A percentile compares a stretch with the other conserved stretches of the same genome.
These are phyloP conservation scores for Neodidymelliopsis sp. DNA, from an alignment of 2,329 filamentous ascomycete species.

Conservation along the genomic window DNA sequence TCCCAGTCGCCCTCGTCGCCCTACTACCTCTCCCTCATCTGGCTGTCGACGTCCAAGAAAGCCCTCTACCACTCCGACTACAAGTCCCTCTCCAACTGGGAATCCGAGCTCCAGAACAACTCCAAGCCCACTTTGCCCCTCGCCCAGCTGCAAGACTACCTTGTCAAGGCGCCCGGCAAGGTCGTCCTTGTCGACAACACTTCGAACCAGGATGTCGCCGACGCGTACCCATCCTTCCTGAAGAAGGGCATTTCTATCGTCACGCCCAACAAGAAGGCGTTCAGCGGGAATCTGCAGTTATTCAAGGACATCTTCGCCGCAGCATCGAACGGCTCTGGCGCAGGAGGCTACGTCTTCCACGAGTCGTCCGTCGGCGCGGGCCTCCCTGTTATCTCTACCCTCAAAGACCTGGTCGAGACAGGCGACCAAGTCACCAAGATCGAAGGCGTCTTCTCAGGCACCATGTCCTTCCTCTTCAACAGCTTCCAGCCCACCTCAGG, in stretches of 20 bases:
- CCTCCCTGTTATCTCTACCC: constrained; percentile 88
- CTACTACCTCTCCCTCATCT: constrained; percentile 77
- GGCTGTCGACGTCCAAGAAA: constrained; percentile 86
- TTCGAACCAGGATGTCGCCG: constrained; percentile 84
- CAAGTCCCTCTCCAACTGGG: constrained; percentile 68
- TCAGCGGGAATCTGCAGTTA: constrained; percentile 79
- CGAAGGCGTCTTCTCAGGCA: constrained; percentile 96
- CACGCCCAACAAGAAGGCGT: constrained; percentile 98
- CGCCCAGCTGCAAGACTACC: constrained; percentile 76
- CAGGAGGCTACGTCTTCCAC: constrained; percentile 83
- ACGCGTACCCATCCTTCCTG: constrained; percentile 82
- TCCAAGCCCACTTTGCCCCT: constrained; percentile 71
- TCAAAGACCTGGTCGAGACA: constrained; percentile 93
- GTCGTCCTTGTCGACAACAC: constrained; percentile 95
- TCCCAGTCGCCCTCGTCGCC: constrained; percentile 61
- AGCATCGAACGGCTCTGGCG: constrained; percentile 69
- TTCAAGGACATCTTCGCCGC: constrained; percentile 88
- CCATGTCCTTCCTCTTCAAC: constrained; percentile 98
- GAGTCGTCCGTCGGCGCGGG: constrained; percentile 95
- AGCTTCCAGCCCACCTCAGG: constrained; percentile 85
- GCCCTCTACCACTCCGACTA: constrained; percentile 79
- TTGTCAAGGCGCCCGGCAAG: constrained; percentile 78
- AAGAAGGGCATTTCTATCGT: constrained; percentile 86
- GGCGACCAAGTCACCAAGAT: constrained; percentile 92
- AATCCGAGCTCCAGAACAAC: constrained; percentile 68